Evolutionary conservation across 1,284 basidiomycete species (phyloP), one percentile per base, ranked within the genome.

Genomic region (Polyporus tsugae): DNA sequence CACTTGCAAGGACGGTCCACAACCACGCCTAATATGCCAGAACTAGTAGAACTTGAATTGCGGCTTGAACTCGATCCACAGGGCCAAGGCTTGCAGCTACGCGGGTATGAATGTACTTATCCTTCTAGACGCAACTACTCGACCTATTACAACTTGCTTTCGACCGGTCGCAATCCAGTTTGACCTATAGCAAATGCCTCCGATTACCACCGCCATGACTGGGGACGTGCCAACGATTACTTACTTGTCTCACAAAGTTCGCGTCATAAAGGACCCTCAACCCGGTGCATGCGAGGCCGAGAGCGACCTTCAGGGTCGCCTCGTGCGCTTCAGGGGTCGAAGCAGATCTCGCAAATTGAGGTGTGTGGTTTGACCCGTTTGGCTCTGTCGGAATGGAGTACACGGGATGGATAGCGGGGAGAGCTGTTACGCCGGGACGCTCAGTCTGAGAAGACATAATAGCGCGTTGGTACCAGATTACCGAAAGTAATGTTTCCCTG

Each of bases 401-500:
- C 61, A 22, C 73, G 10, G 69, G 74, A 67, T 79, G 72, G 17
- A 78, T 63, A 15, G 75, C 69, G 1, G 75, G 75, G 13, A 76
- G 70, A 33, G 69, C 73, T 76, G 55, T 42, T 33, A 38, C n/a
- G 58, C 35, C 19, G 53, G 39, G 19, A 63, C n/a, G 6, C 39
- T 22, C n/a, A n/a, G 15, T 9, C 41, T 10, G 13, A 49, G n/a
- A 29, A 29, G 9, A 33, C 39, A 35, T 33, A 29, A 29, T 29
- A 42, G 73, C 78, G 73, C 78, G 62, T 22, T 36, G 42, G 5
- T 25, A 29, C 6, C 17, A 25, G 10, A 39, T 60, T 76, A 89
- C 90, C 82, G 69, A 89, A 88, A 19, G 85, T 86, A 10, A 91
- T 82, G 69, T 91, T 89, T 17, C 90, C 90, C 90, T 91, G 71